Evolutionary conservation across 768 basidiomycete genomes (phyloP).

Genomic region (Russula virescens): DNA sequence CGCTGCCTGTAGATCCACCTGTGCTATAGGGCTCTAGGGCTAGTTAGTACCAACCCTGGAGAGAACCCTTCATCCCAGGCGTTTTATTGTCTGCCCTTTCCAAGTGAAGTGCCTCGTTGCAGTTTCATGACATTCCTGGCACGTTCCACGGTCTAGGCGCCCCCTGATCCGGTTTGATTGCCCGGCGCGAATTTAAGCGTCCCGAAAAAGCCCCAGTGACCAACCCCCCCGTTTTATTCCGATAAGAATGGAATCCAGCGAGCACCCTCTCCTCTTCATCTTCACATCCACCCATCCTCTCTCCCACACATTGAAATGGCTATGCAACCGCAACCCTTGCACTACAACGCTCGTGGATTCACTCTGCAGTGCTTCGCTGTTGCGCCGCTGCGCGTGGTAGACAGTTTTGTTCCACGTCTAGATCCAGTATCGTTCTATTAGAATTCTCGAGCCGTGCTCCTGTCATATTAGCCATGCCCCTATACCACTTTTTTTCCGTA

Average conservation of each 20-base stretch:
- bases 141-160: slow-evolving; percentile 7
- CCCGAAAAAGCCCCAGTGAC: slow-evolving; percentile 1
- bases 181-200: neutral
- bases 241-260: slow-evolving; percentile 13
- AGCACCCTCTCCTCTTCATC: neutral
- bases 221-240: slow-evolving; percentile 8
- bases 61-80: slow-evolving; percentile 1
- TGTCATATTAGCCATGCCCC: slow-evolving; percentile 20
- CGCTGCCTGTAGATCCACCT: neutral
- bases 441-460: slow-evolving; percentile 10
- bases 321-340: neutral
- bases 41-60: neutral
- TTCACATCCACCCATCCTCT: neutral
- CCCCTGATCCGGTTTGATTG: slow-evolving; percentile 11
- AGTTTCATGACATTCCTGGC: neutral
- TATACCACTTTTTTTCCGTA: slow-evolving; percentile 20
- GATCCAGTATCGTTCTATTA: slow-evolving; percentile 8
- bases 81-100: neutral
- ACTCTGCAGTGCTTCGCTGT: neutral
- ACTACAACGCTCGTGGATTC: neutral
- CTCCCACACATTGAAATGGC: neutral
- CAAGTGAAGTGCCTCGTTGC: slow-evolving; percentile 12
- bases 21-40: neutral
- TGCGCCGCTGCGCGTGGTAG: neutral
- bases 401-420: neutral